phyloP scores from a whole-genome alignment of 148 eudicot species.

The Cornus controversa region DNA sequence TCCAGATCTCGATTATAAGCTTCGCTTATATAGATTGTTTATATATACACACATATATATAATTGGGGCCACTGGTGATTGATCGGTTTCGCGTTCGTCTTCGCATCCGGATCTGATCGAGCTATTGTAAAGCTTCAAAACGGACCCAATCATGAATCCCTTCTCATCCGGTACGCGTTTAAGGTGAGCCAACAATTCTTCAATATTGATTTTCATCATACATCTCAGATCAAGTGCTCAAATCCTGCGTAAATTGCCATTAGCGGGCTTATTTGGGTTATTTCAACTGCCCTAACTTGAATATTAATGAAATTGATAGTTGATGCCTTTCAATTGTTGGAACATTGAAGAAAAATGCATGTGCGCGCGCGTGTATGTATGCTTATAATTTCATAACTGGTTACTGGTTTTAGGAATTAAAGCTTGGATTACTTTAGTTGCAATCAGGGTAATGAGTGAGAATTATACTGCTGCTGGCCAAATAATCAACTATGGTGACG shows the following conservation, averaged over 20 bases:
- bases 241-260: neutral
- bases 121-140: slow-evolving; percentile 23
- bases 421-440: too few species aligned
- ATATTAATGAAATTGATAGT: neutral
- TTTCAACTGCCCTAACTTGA: neutral
- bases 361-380: too few species aligned
- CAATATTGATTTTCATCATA: slow-evolving; percentile 2
- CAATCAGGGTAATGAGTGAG: too few species aligned
- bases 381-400: neutral
- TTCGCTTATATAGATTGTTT: neutral
- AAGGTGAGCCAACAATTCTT: slow-evolving; percentile 46
- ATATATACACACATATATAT: neutral
- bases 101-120: slow-evolving; percentile 49
- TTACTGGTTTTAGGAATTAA: neutral
- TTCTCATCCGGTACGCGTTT: slow-evolving; percentile 94
- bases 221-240: slow-evolving; percentile 3
- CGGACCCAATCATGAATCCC: slow-evolving; percentile 81
- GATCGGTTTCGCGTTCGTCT: slow-evolving; percentile 1
- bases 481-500: too few species aligned
- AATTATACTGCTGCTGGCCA: too few species aligned
- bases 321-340: neutral
- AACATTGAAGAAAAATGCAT: neutral
- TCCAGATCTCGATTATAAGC: slow-evolving; percentile 11
- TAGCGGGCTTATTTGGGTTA: neutral
- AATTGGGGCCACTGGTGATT: slow-evolving; percentile 9